Base-by-base conservation (phyloP, 2,329 filamentous ascomycete genomes). In the Xylaria sp. region DNA sequence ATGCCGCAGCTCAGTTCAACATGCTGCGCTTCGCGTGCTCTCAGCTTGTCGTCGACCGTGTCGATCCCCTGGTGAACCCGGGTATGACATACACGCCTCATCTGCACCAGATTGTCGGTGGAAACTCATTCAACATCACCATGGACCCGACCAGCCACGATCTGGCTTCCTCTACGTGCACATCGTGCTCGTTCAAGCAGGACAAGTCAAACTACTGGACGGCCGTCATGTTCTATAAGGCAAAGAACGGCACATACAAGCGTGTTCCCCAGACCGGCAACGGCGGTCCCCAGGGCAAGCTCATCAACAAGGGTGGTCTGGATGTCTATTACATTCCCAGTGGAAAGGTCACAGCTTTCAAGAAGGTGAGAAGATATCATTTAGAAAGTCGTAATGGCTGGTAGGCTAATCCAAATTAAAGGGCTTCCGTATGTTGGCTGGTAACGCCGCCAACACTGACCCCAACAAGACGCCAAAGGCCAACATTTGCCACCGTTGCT, bases 131-230 rank as follows among this genome's bases (percentile, higher is more conserved):
- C 76, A 83, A 83, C 77, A 71, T 81, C 67, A 80, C 80, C 71
- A 83, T 83, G 81, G 79, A 81, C 74, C 77, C 79, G 5, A 71
- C 65, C 23, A 73, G 67, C 4, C 77, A 81, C 73, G 80, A 83
- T 63, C 76, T 80, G 26, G 72, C 79, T 10, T 42, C 72, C 59
- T 83, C 81, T 11, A 81, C 78, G 40, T 83, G 81, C 77, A 83
- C 81, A 9, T 82, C 81, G 26, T 83, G 82, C 77, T 81, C 75
- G 49, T 83, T 83, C 76, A 76, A 74, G 66, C 79, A 83, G 74
- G 81, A 83, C 74, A 78, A 79, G 74, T 82, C 80, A 76, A 83
- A 83, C 80, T 83, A 83, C 79, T 83, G 82, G 81, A 83, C 81
- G 26, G 80, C 81, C 66, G 80, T 82, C 74, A 79, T 83, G 79